A percentile compares a stretch with the other conserved stretches of the same genome.
Conservation (phyloP, 1,139 yeast genomes). For the Suhomyces bokatorum region DNA sequence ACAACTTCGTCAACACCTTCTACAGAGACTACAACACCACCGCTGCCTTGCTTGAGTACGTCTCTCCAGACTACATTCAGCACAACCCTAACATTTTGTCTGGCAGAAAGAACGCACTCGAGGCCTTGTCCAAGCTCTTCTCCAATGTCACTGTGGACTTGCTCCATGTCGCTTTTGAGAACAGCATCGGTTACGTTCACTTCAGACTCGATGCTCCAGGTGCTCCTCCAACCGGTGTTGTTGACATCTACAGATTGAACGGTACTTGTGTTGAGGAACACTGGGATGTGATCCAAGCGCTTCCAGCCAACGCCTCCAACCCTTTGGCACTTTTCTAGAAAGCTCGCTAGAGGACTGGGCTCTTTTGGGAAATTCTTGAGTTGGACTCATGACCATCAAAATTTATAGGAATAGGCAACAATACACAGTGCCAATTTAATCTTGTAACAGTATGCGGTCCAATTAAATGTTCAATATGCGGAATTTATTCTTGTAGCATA, state of each 20-base stretch:
- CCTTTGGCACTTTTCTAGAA: slow-evolving; percentile 1
- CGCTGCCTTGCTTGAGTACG: not conserved
- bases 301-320: slow-evolving; percentile 4
- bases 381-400: too few species aligned
- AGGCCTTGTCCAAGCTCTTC: not conserved
- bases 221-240: not conserved
- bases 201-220: not conserved
- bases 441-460: too few species aligned
- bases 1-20: slow-evolving; percentile 4
- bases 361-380: too few species aligned
- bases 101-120: slow-evolving; percentile 1
- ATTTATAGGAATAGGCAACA: too few species aligned
- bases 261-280: slow-evolving; percentile 6
- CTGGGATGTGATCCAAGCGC: slow-evolving; percentile 2
- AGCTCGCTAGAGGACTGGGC: not conserved
- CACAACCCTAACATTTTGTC: slow-evolving; percentile 2
- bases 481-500: too few species aligned
- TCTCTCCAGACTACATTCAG: slow-evolving; percentile 3
- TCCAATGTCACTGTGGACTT: not conserved
- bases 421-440: too few species aligned
- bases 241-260: slow-evolving; percentile 4
- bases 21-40: slow-evolving; percentile 2
- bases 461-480: too few species aligned
- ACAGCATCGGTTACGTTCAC: slow-evolving; percentile 3
- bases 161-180: not conserved